These are phyloP conservation scores for Beauveria australis DNA, from an alignment of 2,329 filamentous ascomycete species.

Conservation along the genomic window DNA sequence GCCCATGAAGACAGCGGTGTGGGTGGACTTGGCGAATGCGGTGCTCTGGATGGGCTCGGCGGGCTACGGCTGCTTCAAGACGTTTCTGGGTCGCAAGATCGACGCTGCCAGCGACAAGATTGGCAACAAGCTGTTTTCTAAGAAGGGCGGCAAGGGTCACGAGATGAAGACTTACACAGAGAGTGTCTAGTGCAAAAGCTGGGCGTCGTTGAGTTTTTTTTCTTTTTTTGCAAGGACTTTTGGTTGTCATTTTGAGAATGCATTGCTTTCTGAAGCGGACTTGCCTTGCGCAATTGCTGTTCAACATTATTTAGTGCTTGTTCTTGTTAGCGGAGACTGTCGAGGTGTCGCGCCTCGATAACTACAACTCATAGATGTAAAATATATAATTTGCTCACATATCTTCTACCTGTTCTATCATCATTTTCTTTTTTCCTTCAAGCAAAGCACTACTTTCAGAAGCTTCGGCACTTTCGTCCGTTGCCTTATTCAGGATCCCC, in stretches of 20 bases:
- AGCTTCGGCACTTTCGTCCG: no score
- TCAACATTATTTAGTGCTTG: no score
- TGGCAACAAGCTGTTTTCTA: slow-evolving; percentile 29
- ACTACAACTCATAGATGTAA: no score
- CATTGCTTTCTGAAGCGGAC: not conserved
- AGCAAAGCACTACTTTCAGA: no score
- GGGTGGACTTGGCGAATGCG: slow-evolving; percentile 61
- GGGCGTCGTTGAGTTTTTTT: not conserved
- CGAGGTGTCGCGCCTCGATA: no score
- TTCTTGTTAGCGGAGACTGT: no score
- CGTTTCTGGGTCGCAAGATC: slow-evolving; percentile 32
- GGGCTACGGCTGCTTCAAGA: slow-evolving; percentile 32
- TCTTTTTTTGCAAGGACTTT: not conserved
- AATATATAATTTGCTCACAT: no score
- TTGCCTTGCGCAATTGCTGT: not conserved
- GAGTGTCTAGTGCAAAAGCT: slow-evolving; percentile 18
- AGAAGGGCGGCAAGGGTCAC: slow-evolving; percentile 18
- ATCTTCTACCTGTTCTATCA: no score
- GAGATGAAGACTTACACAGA: slow-evolving; percentile 19
- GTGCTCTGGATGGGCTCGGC: slow-evolving; percentile 53
- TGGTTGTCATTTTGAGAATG: not conserved
- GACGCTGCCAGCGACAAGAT: slow-evolving; percentile 30
- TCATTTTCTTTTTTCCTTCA: no score
- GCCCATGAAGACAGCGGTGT: slow-evolving; percentile 63
- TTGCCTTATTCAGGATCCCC: no score